Base-by-base conservation (phyloP, 2,329 filamentous ascomycete genomes). In the Penicillium sp. region DNA sequence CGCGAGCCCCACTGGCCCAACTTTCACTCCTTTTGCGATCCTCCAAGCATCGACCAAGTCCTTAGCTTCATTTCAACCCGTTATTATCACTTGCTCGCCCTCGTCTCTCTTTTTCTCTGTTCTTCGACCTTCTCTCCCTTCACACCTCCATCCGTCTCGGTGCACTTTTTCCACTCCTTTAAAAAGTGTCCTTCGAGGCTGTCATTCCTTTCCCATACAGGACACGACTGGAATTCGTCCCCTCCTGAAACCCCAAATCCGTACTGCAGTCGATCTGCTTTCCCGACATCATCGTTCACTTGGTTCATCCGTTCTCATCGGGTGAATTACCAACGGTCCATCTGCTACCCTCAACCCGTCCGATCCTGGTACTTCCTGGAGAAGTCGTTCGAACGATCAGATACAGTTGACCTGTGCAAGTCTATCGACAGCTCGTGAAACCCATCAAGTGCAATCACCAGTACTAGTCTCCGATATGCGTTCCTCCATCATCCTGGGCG, bases 261-360 rank as follows among this genome's bases (percentile, higher is more conserved):
- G 51, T 67, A 62, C 61, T 59, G 68, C 73, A 75, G 73, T 75
- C 69, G 74, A 76, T 73, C 75, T 78, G 75, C 71, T 61, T 61
- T 69, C 49, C 64, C 51, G 54, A 52, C 63, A 46, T 31, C 35
- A 19, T 30, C 53, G 38, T 46, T 46, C 21, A 23, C 48, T 64
- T 21, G 38, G 51, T 46, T 61, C 52, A 55, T 60, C 50, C 59
- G 44, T 59, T 44, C 38, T 41, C 41, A 29, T 57, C 45, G 49
- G 48, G 55, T 55, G 49, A 46, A 30, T 49, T 46, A 45, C 55
- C 35, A 15, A 60, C 60, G 56, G 45, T 52, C 46, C 52, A 55
- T 61, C 21, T 41, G 31, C 47, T 35, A n/a, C 48, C 60, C 30
- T 52, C 55, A 60, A 50, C 59, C 64, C 58, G 53, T 45, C 64